A percentile compares a stretch with the other conserved stretches of the same genome.
These are phyloP conservation scores for Apiospora aurea DNA, from an alignment of 2,329 filamentous ascomycete species.

Conservation along the genomic window DNA sequence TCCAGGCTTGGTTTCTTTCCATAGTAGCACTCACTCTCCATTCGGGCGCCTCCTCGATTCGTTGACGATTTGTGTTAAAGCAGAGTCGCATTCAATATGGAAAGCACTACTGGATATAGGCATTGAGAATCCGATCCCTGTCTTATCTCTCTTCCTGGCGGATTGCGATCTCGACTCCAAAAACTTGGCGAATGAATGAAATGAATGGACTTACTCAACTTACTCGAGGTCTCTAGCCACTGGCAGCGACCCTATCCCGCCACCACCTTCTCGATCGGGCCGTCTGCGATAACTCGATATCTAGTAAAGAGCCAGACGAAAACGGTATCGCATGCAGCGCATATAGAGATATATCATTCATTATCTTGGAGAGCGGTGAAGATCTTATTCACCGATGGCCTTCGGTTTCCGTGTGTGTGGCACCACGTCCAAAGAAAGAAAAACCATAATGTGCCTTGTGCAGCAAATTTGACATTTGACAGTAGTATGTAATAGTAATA, in stretches of 20 bases:
- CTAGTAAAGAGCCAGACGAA: background rate
- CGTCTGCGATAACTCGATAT: background rate
- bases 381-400: background rate
- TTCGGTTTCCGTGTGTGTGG: background rate
- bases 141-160: slow-evolving; percentile 12
- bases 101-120: background rate
- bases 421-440: background rate
- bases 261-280: slow-evolving; percentile 11
- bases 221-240: background rate
- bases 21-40: background rate
- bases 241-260: background rate
- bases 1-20: background rate
- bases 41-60: background rate
- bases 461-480: too few relatives aligned
- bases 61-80: background rate
- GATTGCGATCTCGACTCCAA: background rate
- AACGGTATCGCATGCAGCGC: background rate
- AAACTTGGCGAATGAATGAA: background rate
- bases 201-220: background rate
- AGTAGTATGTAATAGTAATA: background rate
- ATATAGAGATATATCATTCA: background rate
- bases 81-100: slow-evolving; percentile 5
- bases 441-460: background rate
- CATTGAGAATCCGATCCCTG: background rate
- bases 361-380: background rate